Conservation (phyloP, 768 basidiomycete species). For the Mycena vulgaris region DNA sequence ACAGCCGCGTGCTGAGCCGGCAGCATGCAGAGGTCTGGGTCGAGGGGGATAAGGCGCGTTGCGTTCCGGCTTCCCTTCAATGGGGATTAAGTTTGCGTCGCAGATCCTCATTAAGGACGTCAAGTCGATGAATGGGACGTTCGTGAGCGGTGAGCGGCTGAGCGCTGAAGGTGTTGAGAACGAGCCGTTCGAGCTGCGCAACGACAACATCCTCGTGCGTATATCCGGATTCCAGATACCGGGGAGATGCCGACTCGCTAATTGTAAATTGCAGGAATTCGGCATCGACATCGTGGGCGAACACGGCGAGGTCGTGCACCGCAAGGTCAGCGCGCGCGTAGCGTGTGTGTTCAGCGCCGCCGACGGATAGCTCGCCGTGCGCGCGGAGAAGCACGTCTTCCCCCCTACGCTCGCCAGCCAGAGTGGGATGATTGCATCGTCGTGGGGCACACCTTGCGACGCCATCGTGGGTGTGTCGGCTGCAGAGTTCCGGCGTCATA, state of each 20-base stretch:
- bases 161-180: too few relatives aligned
- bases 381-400: too few relatives aligned
- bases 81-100: background rate
- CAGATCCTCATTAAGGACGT: constrained; percentile 74
- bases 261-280: constrained; percentile 65
- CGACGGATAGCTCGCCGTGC: too few relatives aligned
- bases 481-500: too few relatives aligned
- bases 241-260: background rate
- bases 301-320: constrained; percentile 78
- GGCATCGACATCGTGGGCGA: constrained; percentile 82
- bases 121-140: constrained; percentile 81
- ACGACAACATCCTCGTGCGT: constrained; percentile 62
- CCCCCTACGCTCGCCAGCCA: too few relatives aligned
- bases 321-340: constrained; percentile 78
- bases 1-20: constrained; percentile 60
- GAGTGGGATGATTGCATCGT: too few relatives aligned
- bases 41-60: constrained; percentile 51
- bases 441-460: too few relatives aligned
- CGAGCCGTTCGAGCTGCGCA: constrained; percentile 74
- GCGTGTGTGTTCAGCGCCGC: constrained; percentile 72
- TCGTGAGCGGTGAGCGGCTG: constrained; percentile 76
- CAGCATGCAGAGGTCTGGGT: constrained; percentile 79
- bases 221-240: background rate
- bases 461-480: too few relatives aligned
- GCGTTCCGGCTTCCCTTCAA: background rate